Base-by-base conservation (phyloP, 352 stramenopile genomes). In the Aphanomyces euteiches region DNA sequence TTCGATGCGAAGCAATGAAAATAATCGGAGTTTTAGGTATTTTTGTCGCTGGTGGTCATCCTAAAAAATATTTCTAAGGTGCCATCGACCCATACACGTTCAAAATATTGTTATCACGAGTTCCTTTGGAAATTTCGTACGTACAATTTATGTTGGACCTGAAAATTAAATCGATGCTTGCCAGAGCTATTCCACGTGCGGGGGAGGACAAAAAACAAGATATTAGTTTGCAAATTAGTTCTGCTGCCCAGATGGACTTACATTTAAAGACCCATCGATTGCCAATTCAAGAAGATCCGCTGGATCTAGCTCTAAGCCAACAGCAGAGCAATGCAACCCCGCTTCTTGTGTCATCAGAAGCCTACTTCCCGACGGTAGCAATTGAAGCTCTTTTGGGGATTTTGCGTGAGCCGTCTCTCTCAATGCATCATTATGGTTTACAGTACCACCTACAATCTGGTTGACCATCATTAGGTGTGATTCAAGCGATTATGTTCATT, bases 401-500 rank as follows among this genome's bases (percentile, higher is more conserved):
- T 67, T 87, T 99, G 41, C 92, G 96, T 40, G 96, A 99, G 72
- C 84, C 91, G 12, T 98, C 93, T 8, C 80, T 99, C 10, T 92
- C 92, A 61, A 90, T 93, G 36, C 95, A 99, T 69, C 97, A 99
- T 75, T 88, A 96, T 34, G 86, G 56, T 63, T 0, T 34, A 4
- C 17, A 61, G 43, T 41, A 3, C 10, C 21, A 41, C 28, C 28
- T 36, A 2, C 50, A 1, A 21, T 36, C 7, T 19, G 17, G 0
- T 58, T 36, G 21, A 58, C 17, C 50, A 58, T 36, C 21, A 28
- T 19, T 45, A 63, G 90, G 97, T 67, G 96, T 98, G 21, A 98
- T 99, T 67, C 97, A 99, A 68, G 96, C 97, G 19, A 94, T 99
- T 37, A 99, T 98, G 86, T 98, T 98, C 65, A 99, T 99, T 67